These are phyloP conservation scores for Epichloe glyceriae DNA, from an alignment of 2,329 filamentous ascomycete species.

Conservation along the genomic window DNA sequence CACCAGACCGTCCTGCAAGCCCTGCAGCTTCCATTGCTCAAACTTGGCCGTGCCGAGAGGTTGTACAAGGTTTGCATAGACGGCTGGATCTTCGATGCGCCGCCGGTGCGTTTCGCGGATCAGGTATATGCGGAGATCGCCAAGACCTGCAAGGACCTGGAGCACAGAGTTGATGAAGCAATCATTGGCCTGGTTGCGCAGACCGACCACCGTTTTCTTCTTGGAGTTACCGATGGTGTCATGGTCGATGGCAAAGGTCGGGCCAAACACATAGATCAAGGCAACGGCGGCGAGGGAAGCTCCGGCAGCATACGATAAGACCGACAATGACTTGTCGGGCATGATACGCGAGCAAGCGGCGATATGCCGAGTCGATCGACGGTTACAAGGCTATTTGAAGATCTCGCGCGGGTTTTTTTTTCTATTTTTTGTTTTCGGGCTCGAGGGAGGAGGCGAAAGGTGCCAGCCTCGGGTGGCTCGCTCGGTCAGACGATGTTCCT, in stretches of 20 bases:
- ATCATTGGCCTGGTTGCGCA: conserved; percentile 86
- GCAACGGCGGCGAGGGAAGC: conserved; percentile 91
- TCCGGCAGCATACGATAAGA: conserved; percentile 83
- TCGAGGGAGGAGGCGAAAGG: not conserved
- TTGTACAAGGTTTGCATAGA: conserved; percentile 55
- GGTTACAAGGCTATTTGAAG: too few species aligned
- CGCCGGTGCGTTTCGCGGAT: conserved; percentile 84
- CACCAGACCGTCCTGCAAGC: conserved; percentile 68
- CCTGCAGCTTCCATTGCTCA: conserved; percentile 48
- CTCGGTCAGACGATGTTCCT: too few species aligned
- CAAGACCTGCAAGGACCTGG: conserved; percentile 81
- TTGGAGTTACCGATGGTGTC: conserved; percentile 50
- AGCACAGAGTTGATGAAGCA: conserved; percentile 96
- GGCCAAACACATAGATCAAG: conserved; percentile 91
- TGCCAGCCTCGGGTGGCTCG: too few species aligned
- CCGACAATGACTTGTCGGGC: conserved; percentile 24
- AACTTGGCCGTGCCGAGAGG: conserved; percentile 27
- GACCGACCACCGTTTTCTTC: conserved; percentile 79
- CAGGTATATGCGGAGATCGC: conserved; percentile 79
- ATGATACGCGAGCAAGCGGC: conserved; percentile 11
- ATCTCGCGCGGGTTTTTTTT: not conserved
- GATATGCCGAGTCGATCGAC: conserved; percentile 5
- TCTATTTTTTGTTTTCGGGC: not conserved
- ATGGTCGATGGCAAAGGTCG: conserved; percentile 90
- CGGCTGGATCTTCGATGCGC: conserved; percentile 60